phyloP scores from a whole-genome alignment of 495 filamentous ascomycete species.

The Sporormia fimetaria region DNA sequence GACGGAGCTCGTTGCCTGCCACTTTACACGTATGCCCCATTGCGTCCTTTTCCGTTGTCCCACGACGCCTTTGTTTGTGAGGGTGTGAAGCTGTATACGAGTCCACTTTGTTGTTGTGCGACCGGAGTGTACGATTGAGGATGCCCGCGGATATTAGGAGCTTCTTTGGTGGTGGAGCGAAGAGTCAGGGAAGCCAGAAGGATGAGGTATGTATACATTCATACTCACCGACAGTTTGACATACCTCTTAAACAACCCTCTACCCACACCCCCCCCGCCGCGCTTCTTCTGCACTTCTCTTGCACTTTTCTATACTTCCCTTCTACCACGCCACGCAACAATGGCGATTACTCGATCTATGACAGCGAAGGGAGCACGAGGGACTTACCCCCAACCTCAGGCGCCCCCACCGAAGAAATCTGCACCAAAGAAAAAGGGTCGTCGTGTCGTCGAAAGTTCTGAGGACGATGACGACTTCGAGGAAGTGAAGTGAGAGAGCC shows the following conservation, averaged over 20 bases:
- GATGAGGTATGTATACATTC: slow-evolving; percentile 21
- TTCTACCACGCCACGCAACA: slow-evolving; percentile 1
- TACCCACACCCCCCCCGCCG: not conserved
- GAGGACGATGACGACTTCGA: slow-evolving; percentile 29
- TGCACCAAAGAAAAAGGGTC: slow-evolving; percentile 12
- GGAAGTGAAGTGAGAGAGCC: slow-evolving; percentile 14
- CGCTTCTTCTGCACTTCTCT: not conserved
- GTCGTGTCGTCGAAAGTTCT: slow-evolving; percentile 25
- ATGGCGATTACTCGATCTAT: not conserved
- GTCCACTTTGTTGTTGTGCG: not conserved
- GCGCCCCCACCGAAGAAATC: slow-evolving; percentile 9
- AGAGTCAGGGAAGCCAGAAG: slow-evolving; percentile 22
- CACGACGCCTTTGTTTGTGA: too few relatives aligned
- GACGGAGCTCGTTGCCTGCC: slow-evolving; percentile 7
- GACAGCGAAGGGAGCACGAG: not conserved
- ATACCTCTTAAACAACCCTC: too few relatives aligned
- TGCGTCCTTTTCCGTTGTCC: not conserved
- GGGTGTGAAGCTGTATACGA: too few relatives aligned
- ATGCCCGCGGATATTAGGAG: slow-evolving; percentile 35
- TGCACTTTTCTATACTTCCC: not conserved
- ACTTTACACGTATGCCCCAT: not conserved
- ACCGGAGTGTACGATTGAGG: slow-evolving; percentile 2
- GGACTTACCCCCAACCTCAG: slow-evolving; percentile 3
- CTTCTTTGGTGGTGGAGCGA: slow-evolving; percentile 34
- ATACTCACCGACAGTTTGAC: too few relatives aligned